These are phyloP conservation scores for Nothophoma quercina DNA, from an alignment of 2,329 filamentous ascomycete species.

Conservation along the genomic window DNA sequence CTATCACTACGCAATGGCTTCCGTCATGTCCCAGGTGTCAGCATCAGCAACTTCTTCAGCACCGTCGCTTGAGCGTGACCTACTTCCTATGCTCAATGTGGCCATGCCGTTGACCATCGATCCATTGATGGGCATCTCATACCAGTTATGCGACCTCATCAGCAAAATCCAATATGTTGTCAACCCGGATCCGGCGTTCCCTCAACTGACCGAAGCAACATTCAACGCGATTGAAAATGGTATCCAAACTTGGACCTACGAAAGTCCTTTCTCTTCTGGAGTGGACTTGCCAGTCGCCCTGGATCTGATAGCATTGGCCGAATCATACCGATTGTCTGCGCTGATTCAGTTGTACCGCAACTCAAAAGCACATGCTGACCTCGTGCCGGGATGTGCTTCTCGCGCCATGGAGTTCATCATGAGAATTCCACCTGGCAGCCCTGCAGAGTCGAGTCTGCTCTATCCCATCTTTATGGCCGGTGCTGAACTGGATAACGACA, in stretches of 20 bases:
- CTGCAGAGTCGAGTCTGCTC: slow-evolving; percentile 45
- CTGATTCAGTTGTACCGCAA: slow-evolving; percentile 47
- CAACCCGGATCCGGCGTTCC: slow-evolving; percentile 43
- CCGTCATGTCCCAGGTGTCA: slow-evolving; percentile 43
- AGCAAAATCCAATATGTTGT: slow-evolving; percentile 45
- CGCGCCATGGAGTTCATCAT: slow-evolving; percentile 46
- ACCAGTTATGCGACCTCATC: slow-evolving; percentile 45
- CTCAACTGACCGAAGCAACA: slow-evolving; percentile 42
- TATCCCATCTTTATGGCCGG: slow-evolving; percentile 49
- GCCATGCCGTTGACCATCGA: slow-evolving; percentile 40
- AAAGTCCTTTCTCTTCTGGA: slow-evolving; percentile 39
- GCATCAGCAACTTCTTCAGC: slow-evolving; percentile 18
- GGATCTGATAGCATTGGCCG: slow-evolving; percentile 46
- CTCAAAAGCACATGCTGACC: slow-evolving; percentile 33
- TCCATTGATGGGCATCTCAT: slow-evolving; percentile 47
- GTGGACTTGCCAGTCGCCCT: slow-evolving; percentile 43
- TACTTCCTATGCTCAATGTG: slow-evolving; percentile 27
- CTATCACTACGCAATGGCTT: slow-evolving; percentile 47
- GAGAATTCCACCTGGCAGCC: slow-evolving; percentile 44
- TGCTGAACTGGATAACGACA: slow-evolving; percentile 41
- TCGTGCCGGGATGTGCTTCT: slow-evolving; percentile 39
- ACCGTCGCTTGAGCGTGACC: slow-evolving; percentile 27
- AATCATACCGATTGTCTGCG: slow-evolving; percentile 45
- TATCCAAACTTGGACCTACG: slow-evolving; percentile 45
- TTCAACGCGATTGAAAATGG: slow-evolving; percentile 43